These are phyloP conservation scores for Leccinum barrowsii DNA, from an alignment of 768 basidiomycete genomes.

Conservation along the genomic window DNA sequence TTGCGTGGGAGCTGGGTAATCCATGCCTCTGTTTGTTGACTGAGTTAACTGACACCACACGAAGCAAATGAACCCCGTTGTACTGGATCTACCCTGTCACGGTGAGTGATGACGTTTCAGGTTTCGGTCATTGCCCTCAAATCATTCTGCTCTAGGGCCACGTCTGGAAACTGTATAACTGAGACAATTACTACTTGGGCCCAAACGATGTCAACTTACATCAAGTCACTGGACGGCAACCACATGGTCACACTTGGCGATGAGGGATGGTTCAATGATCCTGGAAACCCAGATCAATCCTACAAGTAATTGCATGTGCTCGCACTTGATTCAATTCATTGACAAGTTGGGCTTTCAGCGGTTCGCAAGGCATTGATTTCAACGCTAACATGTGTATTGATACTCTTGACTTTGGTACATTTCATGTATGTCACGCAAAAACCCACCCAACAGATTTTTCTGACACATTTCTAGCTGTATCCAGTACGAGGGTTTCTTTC, in stretches of 20 bases:
- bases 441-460: background rate
- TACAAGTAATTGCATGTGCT: conserved; percentile 40
- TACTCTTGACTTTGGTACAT: conserved; percentile 64
- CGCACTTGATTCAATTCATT: background rate
- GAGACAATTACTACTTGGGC: conserved; percentile 55
- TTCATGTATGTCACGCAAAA: conserved; percentile 45
- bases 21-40: background rate
- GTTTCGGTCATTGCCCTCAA: background rate
- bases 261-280: conserved; percentile 58
- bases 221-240: conserved; percentile 61
- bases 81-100: conserved; percentile 9
- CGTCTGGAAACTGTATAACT: conserved; percentile 33
- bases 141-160: background rate
- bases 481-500: background rate
- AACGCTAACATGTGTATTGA: conserved; percentile 53
- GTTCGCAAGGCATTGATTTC: conserved; percentile 59
- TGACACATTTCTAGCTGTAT: background rate
- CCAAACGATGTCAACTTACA: conserved; percentile 52
- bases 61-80: conserved; percentile 19
- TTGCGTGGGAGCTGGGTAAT: conserved; percentile 25
- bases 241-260: conserved; percentile 63
- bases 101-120: background rate
- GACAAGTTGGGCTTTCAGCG: conserved; percentile 30
- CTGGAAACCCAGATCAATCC: conserved; percentile 46
- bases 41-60: background rate